phyloP scores from a whole-genome alignment of 495 filamentous ascomycete species.

The Monascus purpureus region DNA sequence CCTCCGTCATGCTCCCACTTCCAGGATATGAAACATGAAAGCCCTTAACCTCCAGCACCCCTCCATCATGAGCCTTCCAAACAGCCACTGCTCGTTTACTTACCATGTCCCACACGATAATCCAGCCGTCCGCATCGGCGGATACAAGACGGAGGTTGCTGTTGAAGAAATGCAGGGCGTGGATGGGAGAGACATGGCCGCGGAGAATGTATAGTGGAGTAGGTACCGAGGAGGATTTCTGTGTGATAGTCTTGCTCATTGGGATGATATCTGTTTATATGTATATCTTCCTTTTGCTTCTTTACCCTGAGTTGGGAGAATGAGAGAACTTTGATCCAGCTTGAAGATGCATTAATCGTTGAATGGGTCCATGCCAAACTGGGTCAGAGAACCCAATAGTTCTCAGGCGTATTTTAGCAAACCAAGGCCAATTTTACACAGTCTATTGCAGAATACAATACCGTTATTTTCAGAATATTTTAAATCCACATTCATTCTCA shows the following conservation, averaged over 20 bases:
- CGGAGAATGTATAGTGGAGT: constrained; percentile 78
- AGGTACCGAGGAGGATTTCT: constrained; percentile 28
- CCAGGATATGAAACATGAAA: constrained; percentile 9
- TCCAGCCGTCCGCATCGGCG: constrained; percentile 81
- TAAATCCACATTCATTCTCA: no score
- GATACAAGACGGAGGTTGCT: constrained; percentile 65
- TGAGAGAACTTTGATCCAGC: no score
- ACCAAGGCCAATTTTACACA: no score
- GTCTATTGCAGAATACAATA: no score
- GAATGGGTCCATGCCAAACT: no score
- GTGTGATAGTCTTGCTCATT: background rate
- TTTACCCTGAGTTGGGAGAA: no score
- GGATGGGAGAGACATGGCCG: constrained; percentile 72
- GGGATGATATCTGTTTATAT: no score
- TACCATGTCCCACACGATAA: constrained; percentile 72
- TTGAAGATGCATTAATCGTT: no score
- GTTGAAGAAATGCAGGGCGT: constrained; percentile 59
- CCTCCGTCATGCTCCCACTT: constrained; percentile 38
- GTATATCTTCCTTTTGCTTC: no score
- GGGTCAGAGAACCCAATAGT: no score
- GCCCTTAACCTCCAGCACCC: constrained; percentile 65
- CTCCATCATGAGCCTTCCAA: constrained; percentile 74
- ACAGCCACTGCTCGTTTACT: constrained; percentile 71
- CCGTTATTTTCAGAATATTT: no score
- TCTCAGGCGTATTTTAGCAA: no score